Evolutionary conservation across 2,329 filamentous ascomycete genomes (phyloP), one percentile per base, ranked within the genome.

Genomic region (Curvularia lunata): DNA sequence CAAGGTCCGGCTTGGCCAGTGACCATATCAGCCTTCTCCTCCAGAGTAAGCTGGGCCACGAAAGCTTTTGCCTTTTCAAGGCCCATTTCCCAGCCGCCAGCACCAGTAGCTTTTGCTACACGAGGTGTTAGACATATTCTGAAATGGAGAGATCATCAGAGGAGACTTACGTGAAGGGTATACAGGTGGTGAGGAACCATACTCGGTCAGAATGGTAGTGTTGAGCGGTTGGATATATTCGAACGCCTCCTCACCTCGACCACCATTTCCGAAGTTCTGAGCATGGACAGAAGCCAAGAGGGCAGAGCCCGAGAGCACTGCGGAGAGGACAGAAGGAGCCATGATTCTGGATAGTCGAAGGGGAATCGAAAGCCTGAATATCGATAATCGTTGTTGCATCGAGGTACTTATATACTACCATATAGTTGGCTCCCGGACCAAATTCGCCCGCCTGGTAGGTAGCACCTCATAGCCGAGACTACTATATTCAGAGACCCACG

Each of bases 1-100:
- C 91, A 94, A 10, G 71, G 70, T 19, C 72, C 73, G 30, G 66
- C 65, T 88, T 66, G 64, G 43, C 73, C 73, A 21, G 73, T 75
- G 38, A 75, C 70, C 67, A 75, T 73, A 13, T 70, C 68, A 10
- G 72, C 65, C 62, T 75, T 75, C 58, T 75, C 73, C 12, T 73
- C 70, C 2, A 70, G 45, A 4, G 69, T 71, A 25, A 75, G 64
- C 48, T 75, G 63, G 16, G 66, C 65, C 23, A 74, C 62, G 30
- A 72, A 75, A 16, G 65, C 71, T 56, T 66, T 65, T n/a, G 72
- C 72, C 52, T 74, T 73, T 27, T 66, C 58, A n/a, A 73, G 52
- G 12, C 72, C 71, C 41, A 54, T 68, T 48, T 74, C 70, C 73
- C 73, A 75, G 47, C 71, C 72, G 25, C 70, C 71, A 48, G 54